A percentile compares a stretch with the other conserved stretches of the same genome.
Evolutionary conservation across 106 monocot genomes (phyloP).

Genomic region (Dendrobium huoshanense): DNA sequence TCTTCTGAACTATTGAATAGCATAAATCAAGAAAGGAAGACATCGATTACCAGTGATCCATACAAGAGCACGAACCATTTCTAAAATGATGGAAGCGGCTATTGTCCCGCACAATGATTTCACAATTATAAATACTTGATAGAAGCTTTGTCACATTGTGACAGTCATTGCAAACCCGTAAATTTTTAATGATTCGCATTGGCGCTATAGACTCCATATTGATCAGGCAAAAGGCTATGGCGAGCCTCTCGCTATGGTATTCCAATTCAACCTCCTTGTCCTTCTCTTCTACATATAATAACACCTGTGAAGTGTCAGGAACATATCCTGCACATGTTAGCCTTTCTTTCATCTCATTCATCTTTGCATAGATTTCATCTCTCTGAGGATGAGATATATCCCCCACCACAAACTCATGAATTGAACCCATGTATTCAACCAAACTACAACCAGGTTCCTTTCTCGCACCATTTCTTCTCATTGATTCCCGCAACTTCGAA

Average conservation of each 20-base stretch:
- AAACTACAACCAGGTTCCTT: slow-evolving; percentile 14
- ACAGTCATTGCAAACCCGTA: slow-evolving; percentile 28
- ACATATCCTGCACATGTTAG: slow-evolving; percentile 14
- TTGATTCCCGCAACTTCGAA: slow-evolving; percentile 6
- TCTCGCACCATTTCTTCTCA: slow-evolving; percentile 11
- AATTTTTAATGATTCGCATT: slow-evolving; percentile 34
- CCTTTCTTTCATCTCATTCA: slow-evolving; percentile 15
- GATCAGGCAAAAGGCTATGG: slow-evolving; percentile 37
- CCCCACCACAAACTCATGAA: slow-evolving; percentile 40
- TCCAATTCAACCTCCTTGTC: slow-evolving; percentile 25
- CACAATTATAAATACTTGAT: slow-evolving; percentile 2
- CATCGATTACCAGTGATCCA: not conserved
- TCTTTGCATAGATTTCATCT: slow-evolving; percentile 21
- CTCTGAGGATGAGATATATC: slow-evolving; percentile 40
- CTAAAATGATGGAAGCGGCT: slow-evolving; percentile 7
- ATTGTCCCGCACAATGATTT: slow-evolving; percentile 37
- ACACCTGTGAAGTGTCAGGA: slow-evolving; percentile 31
- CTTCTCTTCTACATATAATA: slow-evolving; percentile 24
- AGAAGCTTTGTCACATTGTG: slow-evolving; percentile 23
- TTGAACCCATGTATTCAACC: slow-evolving; percentile 8
- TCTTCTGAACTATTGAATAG: not conserved
- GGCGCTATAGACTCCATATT: slow-evolving; percentile 10
- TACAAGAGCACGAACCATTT: slow-evolving; percentile 1
- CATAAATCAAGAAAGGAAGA: not conserved
- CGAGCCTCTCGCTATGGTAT: slow-evolving; percentile 45